Percentiles rank a stretch among this genome's conserved stretches.
phyloP scores from a whole-genome alignment of 164 flowering plant species.

The Dillenia turbinata region DNA sequence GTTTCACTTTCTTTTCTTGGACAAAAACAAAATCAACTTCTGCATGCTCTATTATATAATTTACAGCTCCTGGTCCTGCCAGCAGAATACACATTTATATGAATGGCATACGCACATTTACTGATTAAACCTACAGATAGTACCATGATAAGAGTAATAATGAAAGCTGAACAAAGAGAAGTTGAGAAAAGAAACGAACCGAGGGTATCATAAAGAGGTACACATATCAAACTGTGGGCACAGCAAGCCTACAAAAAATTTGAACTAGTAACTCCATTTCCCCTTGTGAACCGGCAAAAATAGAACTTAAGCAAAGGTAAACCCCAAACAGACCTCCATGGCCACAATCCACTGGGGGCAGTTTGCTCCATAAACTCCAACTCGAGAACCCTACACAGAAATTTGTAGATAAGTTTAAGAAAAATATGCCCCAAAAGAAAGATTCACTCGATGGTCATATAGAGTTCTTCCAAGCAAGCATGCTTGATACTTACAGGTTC shows the following conservation, averaged over 20 bases:
- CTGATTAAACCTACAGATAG: too few relatives aligned
- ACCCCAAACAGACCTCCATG: conserved; percentile 67
- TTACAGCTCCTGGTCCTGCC: conserved; percentile 84
- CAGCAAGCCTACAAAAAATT: conserved; percentile 61
- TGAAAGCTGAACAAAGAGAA: not conserved
- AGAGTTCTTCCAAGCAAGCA: too few relatives aligned
- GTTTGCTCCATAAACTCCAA: conserved; percentile 90
- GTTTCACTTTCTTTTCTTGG: conserved; percentile 75
- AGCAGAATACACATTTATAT: conserved; percentile 4
- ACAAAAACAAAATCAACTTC: conserved; percentile 80
- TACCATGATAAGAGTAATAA: not conserved
- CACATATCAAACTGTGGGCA: conserved; percentile 82
- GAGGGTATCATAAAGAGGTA: conserved; percentile 93
- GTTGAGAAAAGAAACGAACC: conserved; percentile 37
- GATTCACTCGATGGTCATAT: too few relatives aligned
- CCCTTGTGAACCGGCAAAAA: not conserved
- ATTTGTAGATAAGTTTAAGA: not conserved
- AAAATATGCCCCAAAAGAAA: not conserved
- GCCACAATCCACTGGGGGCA: conserved; percentile 95
- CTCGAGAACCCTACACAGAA: conserved; percentile 52
- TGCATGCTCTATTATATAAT: conserved; percentile 79
- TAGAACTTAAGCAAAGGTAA: not conserved
- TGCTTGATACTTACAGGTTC: conserved; percentile 57
- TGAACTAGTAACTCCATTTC: conserved; percentile 1
- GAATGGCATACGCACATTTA: not conserved